Evolutionary conservation across 2,329 filamentous ascomycete species (phyloP).

Genomic region (Botrytis pseudocinerea): DNA sequence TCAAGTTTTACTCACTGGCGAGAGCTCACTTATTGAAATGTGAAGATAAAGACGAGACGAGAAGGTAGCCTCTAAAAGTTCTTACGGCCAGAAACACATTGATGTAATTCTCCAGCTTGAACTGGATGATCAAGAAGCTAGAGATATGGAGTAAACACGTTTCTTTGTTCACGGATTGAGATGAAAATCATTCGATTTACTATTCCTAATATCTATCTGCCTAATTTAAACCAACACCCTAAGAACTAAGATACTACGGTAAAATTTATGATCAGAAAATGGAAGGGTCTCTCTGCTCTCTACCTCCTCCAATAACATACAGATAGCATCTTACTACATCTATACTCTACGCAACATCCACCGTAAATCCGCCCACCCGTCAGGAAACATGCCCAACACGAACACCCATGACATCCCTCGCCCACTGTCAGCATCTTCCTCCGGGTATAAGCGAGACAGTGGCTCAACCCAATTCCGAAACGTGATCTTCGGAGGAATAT

Average conservation of each 20-base stretch:
- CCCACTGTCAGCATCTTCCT: neutral
- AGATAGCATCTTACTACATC: neutral
- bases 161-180: neutral
- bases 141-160: neutral
- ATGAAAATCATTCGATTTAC: too few species aligned
- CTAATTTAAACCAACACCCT: neutral
- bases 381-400: neutral
- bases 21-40: neutral
- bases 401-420: too few species aligned
- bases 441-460: neutral
- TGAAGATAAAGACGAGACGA: neutral
- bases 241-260: neutral
- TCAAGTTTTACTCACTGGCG: neutral
- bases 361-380: neutral
- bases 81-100: rapidly evolving
- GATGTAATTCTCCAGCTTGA: neutral
- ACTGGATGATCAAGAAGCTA: neutral
- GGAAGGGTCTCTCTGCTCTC: neutral
- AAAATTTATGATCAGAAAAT: neutral
- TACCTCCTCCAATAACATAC: neutral
- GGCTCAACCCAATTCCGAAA: neutral
- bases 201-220: neutral
- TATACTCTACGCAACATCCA: neutral
- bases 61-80: neutral
- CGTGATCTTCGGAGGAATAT: neutral